A percentile compares a stretch with the other conserved stretches of the same genome.
phyloP scores from a whole-genome alignment of 2,329 filamentous ascomycete genomes.

The Trichoderma koningii region DNA sequence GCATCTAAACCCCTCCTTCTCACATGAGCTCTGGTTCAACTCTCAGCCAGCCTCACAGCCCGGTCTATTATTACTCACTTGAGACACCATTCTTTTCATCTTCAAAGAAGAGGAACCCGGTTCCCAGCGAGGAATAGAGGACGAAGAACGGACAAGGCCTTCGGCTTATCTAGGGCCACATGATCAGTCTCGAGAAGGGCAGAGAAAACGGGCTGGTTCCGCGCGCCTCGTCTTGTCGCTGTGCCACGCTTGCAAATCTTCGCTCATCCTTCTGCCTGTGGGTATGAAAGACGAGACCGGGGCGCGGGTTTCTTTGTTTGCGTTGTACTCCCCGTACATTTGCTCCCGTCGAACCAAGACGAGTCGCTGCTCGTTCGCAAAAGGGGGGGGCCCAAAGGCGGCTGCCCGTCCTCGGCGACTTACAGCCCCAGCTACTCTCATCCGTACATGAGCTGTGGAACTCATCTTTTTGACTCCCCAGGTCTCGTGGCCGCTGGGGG shows the following conservation, averaged over 20 bases:
- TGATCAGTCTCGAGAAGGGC: constrained; percentile 5
- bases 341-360: background rate
- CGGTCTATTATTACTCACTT: background rate
- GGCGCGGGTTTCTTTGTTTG: background rate
- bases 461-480: background rate
- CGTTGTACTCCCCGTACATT: background rate
- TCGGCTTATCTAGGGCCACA: constrained; percentile 7
- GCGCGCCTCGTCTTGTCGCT: background rate
- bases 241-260: constrained; percentile 10
- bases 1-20: background rate
- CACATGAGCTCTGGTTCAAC: background rate
- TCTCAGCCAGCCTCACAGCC: background rate
- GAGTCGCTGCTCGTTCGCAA: background rate
- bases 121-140: background rate
- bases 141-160: constrained; percentile 1
- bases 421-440: background rate
- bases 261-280: constrained; percentile 21
- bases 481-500: background rate
- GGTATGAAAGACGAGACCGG: constrained; percentile 14
- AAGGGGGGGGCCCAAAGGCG: background rate
- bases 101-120: background rate
- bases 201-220: background rate
- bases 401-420: constrained; percentile 5
- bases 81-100: background rate
- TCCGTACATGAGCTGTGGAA: background rate